phyloP scores from a whole-genome alignment of 306 rosid genomes.

The Gastrolobium villosum region DNA sequence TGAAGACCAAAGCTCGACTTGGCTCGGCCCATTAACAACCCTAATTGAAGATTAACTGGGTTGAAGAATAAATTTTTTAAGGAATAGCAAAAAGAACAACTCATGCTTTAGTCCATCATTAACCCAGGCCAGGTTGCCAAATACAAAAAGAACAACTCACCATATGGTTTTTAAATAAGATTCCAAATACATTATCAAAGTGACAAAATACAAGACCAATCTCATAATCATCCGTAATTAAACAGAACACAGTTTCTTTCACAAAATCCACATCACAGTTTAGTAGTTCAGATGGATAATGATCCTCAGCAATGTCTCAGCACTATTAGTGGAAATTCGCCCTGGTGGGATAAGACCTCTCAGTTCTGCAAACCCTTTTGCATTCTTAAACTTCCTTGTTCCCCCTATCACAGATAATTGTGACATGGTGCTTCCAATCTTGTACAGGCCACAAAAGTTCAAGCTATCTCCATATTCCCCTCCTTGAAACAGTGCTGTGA shows the following conservation, averaged over 20 bases:
- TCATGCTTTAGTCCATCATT: constrained; percentile 51
- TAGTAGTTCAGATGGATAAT: constrained; percentile 64
- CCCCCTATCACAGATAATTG: constrained; percentile 75
- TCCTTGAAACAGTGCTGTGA: constrained; percentile 80
- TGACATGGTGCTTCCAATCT: constrained; percentile 73
- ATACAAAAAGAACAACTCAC: constrained; percentile 1
- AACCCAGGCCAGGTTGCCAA: not conserved
- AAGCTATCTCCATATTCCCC: constrained; percentile 80
- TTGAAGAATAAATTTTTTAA: not conserved
- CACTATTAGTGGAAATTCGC: constrained; percentile 78
- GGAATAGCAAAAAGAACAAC: not conserved
- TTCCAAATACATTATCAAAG: constrained; percentile 42
- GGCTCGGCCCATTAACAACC: no score
- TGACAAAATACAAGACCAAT: constrained; percentile 36
- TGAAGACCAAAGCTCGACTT: no score
- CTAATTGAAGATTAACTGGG: not conserved
- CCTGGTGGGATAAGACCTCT: constrained; percentile 75
- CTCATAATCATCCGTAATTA: not conserved
- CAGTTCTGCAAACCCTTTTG: constrained; percentile 73
- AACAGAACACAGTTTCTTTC: not conserved
- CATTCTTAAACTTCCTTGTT: constrained; percentile 78
- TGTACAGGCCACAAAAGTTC: constrained; percentile 72
- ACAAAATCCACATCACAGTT: constrained; percentile 28
- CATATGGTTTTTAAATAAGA: not conserved
- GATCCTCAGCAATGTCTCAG: constrained; percentile 77